phyloP scores from a whole-genome alignment of 371 early-diverging fungal species.

The Mortierella sp. region DNA sequence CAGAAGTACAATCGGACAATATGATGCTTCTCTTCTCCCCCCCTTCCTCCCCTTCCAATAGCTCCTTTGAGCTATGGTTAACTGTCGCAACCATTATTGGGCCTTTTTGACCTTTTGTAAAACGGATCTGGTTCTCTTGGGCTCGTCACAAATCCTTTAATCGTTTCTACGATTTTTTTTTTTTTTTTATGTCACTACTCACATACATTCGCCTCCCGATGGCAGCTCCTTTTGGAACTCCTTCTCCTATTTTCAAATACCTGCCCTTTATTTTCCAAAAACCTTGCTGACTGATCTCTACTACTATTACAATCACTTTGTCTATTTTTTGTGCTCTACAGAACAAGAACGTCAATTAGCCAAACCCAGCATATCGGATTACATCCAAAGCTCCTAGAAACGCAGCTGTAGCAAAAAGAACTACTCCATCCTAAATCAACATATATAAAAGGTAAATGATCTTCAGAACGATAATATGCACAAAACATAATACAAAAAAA shows the following conservation, averaged over 20 bases:
- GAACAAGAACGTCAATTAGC: background rate
- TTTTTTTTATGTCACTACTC: background rate
- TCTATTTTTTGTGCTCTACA: background rate
- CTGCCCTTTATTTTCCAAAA: background rate
- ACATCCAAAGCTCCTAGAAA: background rate
- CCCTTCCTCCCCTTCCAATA: background rate
- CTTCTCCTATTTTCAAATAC: background rate
- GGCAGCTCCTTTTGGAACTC: background rate
- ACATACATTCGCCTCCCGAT: background rate
- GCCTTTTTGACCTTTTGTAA: background rate
- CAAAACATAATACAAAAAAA: too few species aligned
- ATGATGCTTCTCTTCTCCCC: background rate
- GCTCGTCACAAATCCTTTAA: background rate
- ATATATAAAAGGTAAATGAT: background rate
- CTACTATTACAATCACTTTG: background rate
- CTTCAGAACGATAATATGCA: background rate
- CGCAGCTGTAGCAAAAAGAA: background rate
- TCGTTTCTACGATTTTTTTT: slow-evolving; percentile 5
- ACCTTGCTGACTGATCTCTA: background rate
- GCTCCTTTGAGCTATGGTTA: background rate
- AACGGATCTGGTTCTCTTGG: background rate
- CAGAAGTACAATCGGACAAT: too few species aligned
- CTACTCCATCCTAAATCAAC: background rate
- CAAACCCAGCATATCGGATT: background rate
- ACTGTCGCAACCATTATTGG: background rate